These are phyloP conservation scores for Xylariaceae sp. DNA, from an alignment of 2,329 filamentous ascomycete genomes.

Conservation along the genomic window DNA sequence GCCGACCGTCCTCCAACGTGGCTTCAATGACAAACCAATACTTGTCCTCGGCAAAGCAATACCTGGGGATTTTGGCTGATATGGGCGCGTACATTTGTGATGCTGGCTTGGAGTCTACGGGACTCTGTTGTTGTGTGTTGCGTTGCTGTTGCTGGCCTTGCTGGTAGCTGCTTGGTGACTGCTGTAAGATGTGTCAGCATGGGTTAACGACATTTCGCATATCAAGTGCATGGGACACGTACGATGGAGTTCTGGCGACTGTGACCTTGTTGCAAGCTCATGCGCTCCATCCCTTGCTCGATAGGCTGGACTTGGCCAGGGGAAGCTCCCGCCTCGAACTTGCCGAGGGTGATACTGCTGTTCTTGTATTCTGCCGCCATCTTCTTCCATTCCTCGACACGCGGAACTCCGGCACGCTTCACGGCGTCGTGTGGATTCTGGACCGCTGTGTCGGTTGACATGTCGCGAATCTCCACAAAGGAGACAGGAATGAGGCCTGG, in stretches of 20 bases:
- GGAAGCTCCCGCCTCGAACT: constrained; percentile 58
- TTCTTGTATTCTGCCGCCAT: constrained; percentile 99
- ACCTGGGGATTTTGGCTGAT: constrained; percentile 78
- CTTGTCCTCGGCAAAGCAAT: constrained; percentile 94
- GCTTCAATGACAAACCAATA: constrained; percentile 98
- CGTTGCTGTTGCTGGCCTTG: constrained; percentile 31
- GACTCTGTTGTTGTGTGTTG: constrained; percentile 33
- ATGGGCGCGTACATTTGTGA: constrained; percentile 66
- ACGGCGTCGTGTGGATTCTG: constrained; percentile 79
- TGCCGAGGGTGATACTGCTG: constrained; percentile 92
- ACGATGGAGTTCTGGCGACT: too few relatives aligned
- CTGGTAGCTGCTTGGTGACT: constrained; percentile 19
- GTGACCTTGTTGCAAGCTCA: constrained; percentile 59
- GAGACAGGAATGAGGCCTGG: constrained; percentile 93
- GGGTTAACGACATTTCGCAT: too few relatives aligned
- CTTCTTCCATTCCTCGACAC: constrained; percentile 98
- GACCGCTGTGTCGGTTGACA: constrained; percentile 78
- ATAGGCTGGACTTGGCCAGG: constrained; percentile 38
- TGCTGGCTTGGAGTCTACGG: constrained; percentile 30
- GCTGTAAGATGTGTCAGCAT: too few relatives aligned
- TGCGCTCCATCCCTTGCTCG: constrained; percentile 65
- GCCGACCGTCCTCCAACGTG: constrained; percentile 77
- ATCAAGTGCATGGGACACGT: too few relatives aligned
- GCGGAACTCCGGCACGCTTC: constrained; percentile 78
- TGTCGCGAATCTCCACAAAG: constrained; percentile 93